Evolutionary conservation across 257 asterid species (phyloP).

Genomic region (Ocimum tenuiflorum): DNA sequence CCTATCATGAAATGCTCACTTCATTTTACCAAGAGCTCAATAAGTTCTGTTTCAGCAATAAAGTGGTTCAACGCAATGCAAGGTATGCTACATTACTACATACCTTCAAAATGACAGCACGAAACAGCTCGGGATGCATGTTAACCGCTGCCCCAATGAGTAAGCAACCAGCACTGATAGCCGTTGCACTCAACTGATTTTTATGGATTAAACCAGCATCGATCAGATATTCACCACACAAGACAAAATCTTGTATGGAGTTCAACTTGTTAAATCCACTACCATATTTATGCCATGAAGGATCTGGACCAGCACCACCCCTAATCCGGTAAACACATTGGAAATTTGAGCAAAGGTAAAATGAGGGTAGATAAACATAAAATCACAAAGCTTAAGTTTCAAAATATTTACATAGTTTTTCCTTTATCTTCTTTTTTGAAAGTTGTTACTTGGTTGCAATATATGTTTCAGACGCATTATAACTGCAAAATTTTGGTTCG

Average conservation of each 20-base stretch:
- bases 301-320: conserved; percentile 76
- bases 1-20: conserved; percentile 31
- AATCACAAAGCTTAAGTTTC: no score
- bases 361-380: no score
- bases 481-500: no score
- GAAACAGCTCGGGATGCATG: conserved; percentile 66
- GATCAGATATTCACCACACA: conserved; percentile 61
- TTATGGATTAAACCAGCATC: conserved; percentile 46
- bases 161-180: conserved; percentile 81
- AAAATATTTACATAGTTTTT: no score
- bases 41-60: neutral
- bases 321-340: conserved; percentile 26
- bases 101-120: conserved; percentile 79
- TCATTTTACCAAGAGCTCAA: neutral
- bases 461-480: no score
- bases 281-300: conserved; percentile 71
- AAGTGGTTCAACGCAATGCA: neutral
- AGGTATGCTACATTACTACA: neutral
- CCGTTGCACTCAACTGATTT: conserved; percentile 54
- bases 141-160: conserved; percentile 79
- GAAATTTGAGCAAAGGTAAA: neutral
- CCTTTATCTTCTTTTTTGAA: no score
- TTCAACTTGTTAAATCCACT: conserved; percentile 65
- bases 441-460: no score
- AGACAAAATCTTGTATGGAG: conserved; percentile 60